Percentiles rank a stretch among this genome's conserved stretches.
These are phyloP conservation scores for Candida sphagnicola DNA, from an alignment of 805 yeast species.

Conservation along the genomic window DNA sequence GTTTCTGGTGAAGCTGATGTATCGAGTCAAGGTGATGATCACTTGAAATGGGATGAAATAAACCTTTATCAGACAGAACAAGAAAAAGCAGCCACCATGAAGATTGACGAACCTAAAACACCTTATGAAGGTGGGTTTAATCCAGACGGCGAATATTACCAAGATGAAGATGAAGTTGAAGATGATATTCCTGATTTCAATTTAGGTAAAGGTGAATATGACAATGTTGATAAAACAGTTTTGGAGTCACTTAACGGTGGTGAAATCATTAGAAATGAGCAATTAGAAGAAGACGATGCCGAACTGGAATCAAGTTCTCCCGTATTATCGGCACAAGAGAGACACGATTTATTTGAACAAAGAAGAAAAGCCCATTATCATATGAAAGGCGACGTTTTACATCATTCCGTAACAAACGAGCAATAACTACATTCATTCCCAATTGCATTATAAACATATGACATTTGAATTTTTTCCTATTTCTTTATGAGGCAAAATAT, in stretches of 20 bases:
- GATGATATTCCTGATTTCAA: slow-evolving; percentile 48
- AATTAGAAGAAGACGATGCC: slow-evolving; percentile 25
- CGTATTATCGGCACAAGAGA: slow-evolving; percentile 50
- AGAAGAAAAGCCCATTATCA: slow-evolving; percentile 80
- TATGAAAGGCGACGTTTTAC: slow-evolving; percentile 46
- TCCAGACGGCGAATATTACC: slow-evolving; percentile 76
- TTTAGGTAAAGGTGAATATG: slow-evolving; percentile 54
- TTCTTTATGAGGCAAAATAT: too few relatives aligned
- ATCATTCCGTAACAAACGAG: slow-evolving; percentile 11
- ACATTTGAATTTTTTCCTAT: too few relatives aligned
- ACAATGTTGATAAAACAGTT: slow-evolving; percentile 22
- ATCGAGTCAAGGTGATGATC: slow-evolving; percentile 21
- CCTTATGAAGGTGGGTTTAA: slow-evolving; percentile 90
- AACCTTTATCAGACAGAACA: slow-evolving; percentile 72
- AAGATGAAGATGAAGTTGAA: slow-evolving; percentile 58
- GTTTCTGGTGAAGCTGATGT: too few relatives aligned
- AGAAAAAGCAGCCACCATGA: slow-evolving; percentile 69
- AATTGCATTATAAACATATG: too few relatives aligned
- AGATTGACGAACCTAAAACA: slow-evolving; percentile 92
- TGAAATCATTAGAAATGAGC: slow-evolving; percentile 27
- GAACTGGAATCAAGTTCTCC: slow-evolving; percentile 35
- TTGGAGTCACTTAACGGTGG: slow-evolving; percentile 38
- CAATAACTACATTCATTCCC: too few relatives aligned
- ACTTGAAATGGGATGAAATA: slow-evolving; percentile 80
- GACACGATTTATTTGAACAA: slow-evolving; percentile 68